Conservation (phyloP, 2,329 filamentous ascomycete species). For the Epichloe uncinata region DNA sequence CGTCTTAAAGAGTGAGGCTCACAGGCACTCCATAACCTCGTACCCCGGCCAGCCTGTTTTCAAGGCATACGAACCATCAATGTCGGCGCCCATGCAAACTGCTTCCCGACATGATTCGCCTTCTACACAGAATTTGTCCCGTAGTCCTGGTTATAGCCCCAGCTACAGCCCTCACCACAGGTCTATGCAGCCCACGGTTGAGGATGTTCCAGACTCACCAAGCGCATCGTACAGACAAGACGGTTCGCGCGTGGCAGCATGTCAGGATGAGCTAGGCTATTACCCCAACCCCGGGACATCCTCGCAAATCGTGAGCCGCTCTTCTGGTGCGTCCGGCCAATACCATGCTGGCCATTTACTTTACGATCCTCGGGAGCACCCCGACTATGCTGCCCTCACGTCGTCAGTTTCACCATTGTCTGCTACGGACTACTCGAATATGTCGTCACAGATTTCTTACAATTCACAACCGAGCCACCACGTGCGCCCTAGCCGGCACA, state of each 20-base stretch:
- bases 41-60: constrained; percentile 43
- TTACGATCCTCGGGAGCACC: constrained; percentile 12
- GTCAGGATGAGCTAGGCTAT: constrained; percentile 26
- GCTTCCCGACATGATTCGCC: constrained; percentile 21
- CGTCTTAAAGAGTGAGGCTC: constrained; percentile 43
- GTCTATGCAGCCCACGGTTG: constrained; percentile 48
- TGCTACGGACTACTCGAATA: constrained; percentile 22
- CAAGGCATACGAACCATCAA: constrained; percentile 35
- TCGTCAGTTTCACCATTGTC: constrained; percentile 19
- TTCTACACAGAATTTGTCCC: constrained; percentile 34
- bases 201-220: constrained; percentile 47
- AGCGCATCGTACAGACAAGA: constrained; percentile 15
- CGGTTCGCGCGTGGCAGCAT: constrained; percentile 11
- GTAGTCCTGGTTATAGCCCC: constrained; percentile 33
- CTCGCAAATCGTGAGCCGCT: constrained; percentile 29
- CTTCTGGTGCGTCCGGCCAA: constrained; percentile 17
- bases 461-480: constrained; percentile 17
- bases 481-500: constrained; percentile 18
- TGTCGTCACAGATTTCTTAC: constrained; percentile 14
- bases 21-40: constrained; percentile 34
- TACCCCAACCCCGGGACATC: constrained; percentile 28
- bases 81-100: constrained; percentile 19
- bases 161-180: constrained; percentile 32
- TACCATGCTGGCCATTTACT: constrained; percentile 11
- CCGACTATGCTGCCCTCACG: constrained; percentile 8